phyloP scores from a whole-genome alignment of 345 rosid species.

The Physaria fendleri region DNA sequence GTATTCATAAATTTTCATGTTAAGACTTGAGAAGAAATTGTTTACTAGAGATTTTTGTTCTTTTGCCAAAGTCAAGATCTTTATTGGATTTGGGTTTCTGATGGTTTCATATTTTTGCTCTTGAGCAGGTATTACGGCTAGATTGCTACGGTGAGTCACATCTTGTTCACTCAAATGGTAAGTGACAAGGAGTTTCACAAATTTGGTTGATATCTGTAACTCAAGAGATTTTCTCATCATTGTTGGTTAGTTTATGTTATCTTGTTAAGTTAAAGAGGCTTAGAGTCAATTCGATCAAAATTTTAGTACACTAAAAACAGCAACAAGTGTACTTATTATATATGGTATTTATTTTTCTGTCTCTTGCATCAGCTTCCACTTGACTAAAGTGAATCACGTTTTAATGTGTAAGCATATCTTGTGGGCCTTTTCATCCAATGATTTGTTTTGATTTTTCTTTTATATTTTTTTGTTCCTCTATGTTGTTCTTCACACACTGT shows the following conservation, averaged over 20 bases:
- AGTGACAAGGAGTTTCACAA: not conserved
- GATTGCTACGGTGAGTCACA: not conserved
- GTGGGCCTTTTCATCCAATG: constrained; percentile 30
- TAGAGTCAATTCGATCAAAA: not conserved
- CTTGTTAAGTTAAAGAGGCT: not conserved
- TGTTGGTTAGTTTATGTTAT: constrained; percentile 17
- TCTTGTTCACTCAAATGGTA: not conserved
- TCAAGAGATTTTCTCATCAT: not conserved
- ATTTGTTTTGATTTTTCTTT: constrained; percentile 15
- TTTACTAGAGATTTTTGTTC: no score
- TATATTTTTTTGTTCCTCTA: not conserved
- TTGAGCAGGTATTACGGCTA: not conserved
- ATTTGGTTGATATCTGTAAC: not conserved
- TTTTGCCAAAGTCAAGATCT: no score
- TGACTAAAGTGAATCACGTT: constrained; percentile 32
- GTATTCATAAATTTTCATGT: no score
- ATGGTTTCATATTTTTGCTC: no score
- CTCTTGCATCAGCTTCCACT: constrained; percentile 38
- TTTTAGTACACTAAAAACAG: constrained; percentile 8
- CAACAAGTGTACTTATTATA: constrained; percentile 7
- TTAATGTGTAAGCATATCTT: constrained; percentile 28
- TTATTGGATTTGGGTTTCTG: no score
- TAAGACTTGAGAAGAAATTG: no score
- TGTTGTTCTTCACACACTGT: constrained; percentile 18
- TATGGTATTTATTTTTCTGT: no score